These are phyloP conservation scores for Tetraselmis chui DNA, from an alignment of 139 green algal species.

Conservation along the genomic window DNA sequence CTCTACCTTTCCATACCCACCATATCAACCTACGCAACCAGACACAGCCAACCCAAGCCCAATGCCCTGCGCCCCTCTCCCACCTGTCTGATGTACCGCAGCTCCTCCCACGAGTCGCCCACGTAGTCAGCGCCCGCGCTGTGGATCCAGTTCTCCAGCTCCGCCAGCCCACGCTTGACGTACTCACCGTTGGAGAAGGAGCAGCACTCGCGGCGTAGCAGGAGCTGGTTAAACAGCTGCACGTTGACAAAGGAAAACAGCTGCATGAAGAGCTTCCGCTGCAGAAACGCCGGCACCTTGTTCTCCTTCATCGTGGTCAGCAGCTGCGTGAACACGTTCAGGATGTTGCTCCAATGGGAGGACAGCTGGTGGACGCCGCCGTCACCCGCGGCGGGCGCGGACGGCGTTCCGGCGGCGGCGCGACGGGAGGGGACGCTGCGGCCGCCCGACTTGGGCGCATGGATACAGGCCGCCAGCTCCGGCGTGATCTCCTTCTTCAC, in stretches of 20 bases:
- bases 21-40: too few relatives aligned
- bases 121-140: slow-evolving; percentile 63
- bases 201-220: slow-evolving; percentile 98
- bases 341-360: slow-evolving; percentile 79
- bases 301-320: slow-evolving; percentile 72
- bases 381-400: background rate
- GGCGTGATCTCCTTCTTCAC: slow-evolving; percentile 92
- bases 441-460: background rate
- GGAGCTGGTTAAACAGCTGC: slow-evolving; percentile 96
- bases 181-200: slow-evolving; percentile 99
- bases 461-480: slow-evolving; percentile 42
- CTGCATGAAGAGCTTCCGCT: slow-evolving; percentile 63
- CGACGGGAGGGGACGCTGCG: background rate
- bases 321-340: slow-evolving; percentile 74
- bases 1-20: too few relatives aligned
- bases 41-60: background rate
- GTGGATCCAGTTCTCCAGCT: slow-evolving; percentile 93
- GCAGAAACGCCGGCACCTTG: slow-evolving; percentile 75
- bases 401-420: background rate
- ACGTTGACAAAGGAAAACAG: slow-evolving; percentile 97
- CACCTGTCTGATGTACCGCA: slow-evolving; percentile 89
- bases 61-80: background rate
- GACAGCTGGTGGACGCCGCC: slow-evolving; percentile 1
- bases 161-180: slow-evolving; percentile 88
- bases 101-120: slow-evolving; percentile 86